Evolutionary conservation across 176 grass and related monocot species (phyloP).

Genomic region (Aegilops longissima): DNA sequence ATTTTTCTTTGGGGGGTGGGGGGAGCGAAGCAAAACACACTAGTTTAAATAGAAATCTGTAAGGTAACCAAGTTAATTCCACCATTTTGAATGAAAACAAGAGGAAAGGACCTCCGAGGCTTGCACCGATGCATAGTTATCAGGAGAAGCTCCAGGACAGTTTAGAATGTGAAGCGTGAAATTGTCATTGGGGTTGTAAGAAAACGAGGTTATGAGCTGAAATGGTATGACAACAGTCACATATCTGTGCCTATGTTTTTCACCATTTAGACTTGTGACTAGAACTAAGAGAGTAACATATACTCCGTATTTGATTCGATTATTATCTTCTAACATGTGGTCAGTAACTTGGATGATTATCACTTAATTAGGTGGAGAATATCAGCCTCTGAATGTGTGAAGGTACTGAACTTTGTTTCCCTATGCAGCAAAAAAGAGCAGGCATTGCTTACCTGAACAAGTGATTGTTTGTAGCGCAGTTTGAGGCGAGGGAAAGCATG

Average conservation of each 20-base stretch:
- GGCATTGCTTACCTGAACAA: conserved; percentile 69
- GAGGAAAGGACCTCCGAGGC: neutral
- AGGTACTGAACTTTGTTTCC: conserved; percentile 10
- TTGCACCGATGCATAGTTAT: neutral
- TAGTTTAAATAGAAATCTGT: neutral
- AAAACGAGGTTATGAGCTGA: neutral
- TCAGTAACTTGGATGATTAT: neutral
- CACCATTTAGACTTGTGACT: neutral
- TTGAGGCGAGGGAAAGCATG: conserved; percentile 93
- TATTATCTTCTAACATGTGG: neutral
- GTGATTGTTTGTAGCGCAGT: conserved; percentile 83
- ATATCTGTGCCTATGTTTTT: neutral
- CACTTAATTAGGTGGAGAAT: neutral
- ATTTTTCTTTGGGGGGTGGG: too few relatives aligned
- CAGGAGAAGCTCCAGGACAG: neutral
- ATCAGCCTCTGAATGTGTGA: neutral
- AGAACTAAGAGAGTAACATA: neutral
- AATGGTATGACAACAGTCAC: neutral
- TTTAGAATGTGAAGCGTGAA: neutral
- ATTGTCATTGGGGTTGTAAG: neutral
- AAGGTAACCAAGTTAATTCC: neutral
- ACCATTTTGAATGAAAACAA: neutral
- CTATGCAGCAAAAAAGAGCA: too few relatives aligned
- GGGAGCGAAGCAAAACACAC: too few relatives aligned
- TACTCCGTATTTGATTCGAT: neutral